phyloP scores from a whole-genome alignment of 257 asterid genomes.

The Solanum piurae region DNA sequence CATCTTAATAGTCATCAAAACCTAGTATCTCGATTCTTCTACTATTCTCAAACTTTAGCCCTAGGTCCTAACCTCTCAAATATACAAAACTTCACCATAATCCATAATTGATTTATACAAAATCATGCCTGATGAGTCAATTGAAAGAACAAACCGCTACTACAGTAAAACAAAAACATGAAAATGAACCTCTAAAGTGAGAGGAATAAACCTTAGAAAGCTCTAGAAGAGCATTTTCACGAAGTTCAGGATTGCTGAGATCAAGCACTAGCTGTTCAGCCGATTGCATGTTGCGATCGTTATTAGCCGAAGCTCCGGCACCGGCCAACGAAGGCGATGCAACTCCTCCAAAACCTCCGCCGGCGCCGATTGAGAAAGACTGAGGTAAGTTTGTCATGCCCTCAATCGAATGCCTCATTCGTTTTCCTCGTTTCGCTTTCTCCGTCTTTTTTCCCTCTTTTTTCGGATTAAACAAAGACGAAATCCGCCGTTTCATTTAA shows the following conservation, averaged over 20 bases:
- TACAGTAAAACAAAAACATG: neutral
- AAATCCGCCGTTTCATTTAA: neutral
- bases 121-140: neutral
- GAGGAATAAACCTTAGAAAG: conserved; percentile 6
- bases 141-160: neutral
- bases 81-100: neutral
- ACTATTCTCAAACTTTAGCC: neutral
- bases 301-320: conserved; percentile 16
- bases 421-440: neutral
- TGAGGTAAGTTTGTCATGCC: conserved; percentile 32
- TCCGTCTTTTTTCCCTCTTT: neutral
- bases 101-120: neutral
- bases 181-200: neutral
- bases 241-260: conserved; percentile 6
- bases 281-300: conserved; percentile 65
- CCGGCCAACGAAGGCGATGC: neutral
- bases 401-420: neutral
- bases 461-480: neutral
- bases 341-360: conserved; percentile 8
- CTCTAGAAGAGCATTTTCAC: conserved; percentile 17
- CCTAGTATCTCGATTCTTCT: neutral
- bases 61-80: neutral
- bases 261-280: conserved; percentile 26
- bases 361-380: conserved; percentile 20
- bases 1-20: too few relatives aligned